Evolutionary conservation across 495 filamentous ascomycete genomes (phyloP).

Genomic region (Halenospora varia): DNA sequence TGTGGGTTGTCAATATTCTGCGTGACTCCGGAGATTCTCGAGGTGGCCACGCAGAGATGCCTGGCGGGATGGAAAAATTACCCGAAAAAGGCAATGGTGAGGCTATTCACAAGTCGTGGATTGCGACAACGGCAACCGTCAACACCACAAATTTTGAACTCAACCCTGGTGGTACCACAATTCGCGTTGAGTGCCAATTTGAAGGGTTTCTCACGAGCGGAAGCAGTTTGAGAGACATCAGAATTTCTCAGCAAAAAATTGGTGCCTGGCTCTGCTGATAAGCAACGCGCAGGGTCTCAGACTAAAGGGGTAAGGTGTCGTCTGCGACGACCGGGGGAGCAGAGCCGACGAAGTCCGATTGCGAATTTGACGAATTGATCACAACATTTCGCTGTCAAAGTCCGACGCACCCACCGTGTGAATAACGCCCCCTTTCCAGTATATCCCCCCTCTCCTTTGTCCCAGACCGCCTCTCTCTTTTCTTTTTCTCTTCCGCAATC

Average conservation of each 20-base stretch:
- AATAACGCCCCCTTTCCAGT: not conserved
- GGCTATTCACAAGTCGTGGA: slow-evolving; percentile 11
- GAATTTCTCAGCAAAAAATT: not conserved
- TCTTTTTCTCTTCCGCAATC: not conserved
- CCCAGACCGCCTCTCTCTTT: not conserved
- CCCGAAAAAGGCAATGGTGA: slow-evolving; percentile 17
- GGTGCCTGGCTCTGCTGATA: not conserved
- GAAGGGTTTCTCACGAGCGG: not conserved
- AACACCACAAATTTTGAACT: slow-evolving; percentile 24
- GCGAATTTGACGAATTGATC: not conserved
- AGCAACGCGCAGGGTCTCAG: not conserved
- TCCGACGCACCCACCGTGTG: not conserved
- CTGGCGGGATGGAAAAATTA: slow-evolving; percentile 16
- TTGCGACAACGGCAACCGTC: slow-evolving; percentile 7
- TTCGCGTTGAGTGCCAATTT: slow-evolving; percentile 1
- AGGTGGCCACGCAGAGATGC: slow-evolving; percentile 6
- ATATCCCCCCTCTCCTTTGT: not conserved
- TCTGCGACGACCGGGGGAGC: not conserved
- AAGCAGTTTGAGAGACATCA: not conserved
- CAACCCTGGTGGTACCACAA: slow-evolving; percentile 3
- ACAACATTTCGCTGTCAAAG: not conserved
- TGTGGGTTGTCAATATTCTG: not conserved
- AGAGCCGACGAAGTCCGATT: not conserved
- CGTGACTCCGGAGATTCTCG: not conserved
- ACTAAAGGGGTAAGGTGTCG: not conserved